These are phyloP conservation scores for Zygosaccharomyces bailii DNA, from an alignment of 805 yeast genomes.

Conservation along the genomic window DNA sequence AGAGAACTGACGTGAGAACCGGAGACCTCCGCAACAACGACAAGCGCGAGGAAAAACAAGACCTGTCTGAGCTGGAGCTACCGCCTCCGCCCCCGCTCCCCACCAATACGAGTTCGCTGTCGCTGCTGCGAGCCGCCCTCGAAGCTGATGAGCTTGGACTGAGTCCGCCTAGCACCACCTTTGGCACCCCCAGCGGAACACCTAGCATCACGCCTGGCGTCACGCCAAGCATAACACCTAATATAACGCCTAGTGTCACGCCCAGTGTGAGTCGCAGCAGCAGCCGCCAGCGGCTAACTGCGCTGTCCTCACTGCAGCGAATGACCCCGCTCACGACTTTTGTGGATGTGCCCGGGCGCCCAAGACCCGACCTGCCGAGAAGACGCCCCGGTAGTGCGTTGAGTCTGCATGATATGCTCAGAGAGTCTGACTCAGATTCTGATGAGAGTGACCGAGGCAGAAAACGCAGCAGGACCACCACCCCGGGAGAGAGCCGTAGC, in stretches of 20 bases:
- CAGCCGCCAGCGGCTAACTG: slow-evolving; percentile 32
- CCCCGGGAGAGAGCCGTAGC: slow-evolving; percentile 16
- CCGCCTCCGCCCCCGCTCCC: slow-evolving; percentile 12
- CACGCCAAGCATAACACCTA: neutral
- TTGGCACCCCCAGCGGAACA: slow-evolving; percentile 1
- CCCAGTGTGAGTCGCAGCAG: slow-evolving; percentile 14
- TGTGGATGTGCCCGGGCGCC: neutral
- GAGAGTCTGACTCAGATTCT: slow-evolving; percentile 17
- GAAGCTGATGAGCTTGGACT: slow-evolving; percentile 2
- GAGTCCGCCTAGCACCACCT: slow-evolving; percentile 4
- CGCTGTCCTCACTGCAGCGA: slow-evolving; percentile 52
- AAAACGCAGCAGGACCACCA: slow-evolving; percentile 9
- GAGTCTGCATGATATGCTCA: slow-evolving; percentile 17
- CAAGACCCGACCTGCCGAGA: slow-evolving; percentile 3
- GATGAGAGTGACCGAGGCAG: slow-evolving; percentile 15
- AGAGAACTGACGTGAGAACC: slow-evolving; percentile 6
- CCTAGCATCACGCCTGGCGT: neutral
- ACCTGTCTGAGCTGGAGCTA: neutral
- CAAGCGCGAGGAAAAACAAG: slow-evolving; percentile 9
- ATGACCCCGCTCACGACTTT: slow-evolving; percentile 52
- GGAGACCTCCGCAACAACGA: slow-evolving; percentile 7
- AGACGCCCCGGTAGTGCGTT: slow-evolving; percentile 25
- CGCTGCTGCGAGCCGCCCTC: slow-evolving; percentile 2
- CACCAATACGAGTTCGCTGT: slow-evolving; percentile 8
- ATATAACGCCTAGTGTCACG: slow-evolving; percentile 1